These are phyloP conservation scores for Cercophora newfieldiana DNA, from an alignment of 495 filamentous ascomycete genomes.

Conservation along the genomic window DNA sequence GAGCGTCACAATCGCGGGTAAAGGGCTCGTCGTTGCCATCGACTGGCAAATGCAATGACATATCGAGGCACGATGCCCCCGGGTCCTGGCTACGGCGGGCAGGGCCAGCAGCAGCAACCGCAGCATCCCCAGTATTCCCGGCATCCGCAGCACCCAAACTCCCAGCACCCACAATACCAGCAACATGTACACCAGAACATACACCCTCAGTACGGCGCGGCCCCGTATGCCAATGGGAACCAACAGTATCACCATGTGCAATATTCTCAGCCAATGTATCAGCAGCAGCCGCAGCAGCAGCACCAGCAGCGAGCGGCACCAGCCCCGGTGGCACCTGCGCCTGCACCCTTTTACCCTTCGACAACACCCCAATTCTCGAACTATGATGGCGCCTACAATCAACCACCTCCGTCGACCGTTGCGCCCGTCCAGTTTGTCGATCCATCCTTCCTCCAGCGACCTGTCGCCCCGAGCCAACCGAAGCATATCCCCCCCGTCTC, in stretches of 20 bases:
- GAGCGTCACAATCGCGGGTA: slow-evolving; percentile 11
- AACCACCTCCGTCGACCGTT: not conserved
- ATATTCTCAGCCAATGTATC: slow-evolving; percentile 25
- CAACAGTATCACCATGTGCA: slow-evolving; percentile 34
- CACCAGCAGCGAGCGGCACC: slow-evolving; percentile 24
- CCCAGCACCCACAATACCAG: slow-evolving; percentile 22
- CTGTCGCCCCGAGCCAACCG: not conserved
- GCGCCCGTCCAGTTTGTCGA: slow-evolving; percentile 27
- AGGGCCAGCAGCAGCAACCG: slow-evolving; percentile 26
- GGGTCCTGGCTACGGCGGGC: slow-evolving; percentile 44
- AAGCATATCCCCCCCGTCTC: slow-evolving; percentile 10
- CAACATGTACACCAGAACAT: slow-evolving; percentile 17
- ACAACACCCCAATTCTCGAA: slow-evolving; percentile 23
- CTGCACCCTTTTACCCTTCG: slow-evolving; percentile 9
- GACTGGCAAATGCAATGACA: slow-evolving; percentile 36
- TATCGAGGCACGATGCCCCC: slow-evolving; percentile 47
- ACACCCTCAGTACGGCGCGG: slow-evolving; percentile 19
- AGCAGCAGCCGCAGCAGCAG: slow-evolving; percentile 19
- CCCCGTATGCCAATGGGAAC: slow-evolving; percentile 24
- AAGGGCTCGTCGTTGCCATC: slow-evolving; percentile 11
- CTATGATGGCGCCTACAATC: slow-evolving; percentile 23
- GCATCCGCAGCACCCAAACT: slow-evolving; percentile 8
- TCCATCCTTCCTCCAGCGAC: slow-evolving; percentile 24
- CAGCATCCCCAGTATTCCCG: slow-evolving; percentile 26
- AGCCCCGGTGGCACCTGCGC: not conserved